Base-by-base conservation (phyloP, 345 rosid species). In the Populus alba region DNA sequence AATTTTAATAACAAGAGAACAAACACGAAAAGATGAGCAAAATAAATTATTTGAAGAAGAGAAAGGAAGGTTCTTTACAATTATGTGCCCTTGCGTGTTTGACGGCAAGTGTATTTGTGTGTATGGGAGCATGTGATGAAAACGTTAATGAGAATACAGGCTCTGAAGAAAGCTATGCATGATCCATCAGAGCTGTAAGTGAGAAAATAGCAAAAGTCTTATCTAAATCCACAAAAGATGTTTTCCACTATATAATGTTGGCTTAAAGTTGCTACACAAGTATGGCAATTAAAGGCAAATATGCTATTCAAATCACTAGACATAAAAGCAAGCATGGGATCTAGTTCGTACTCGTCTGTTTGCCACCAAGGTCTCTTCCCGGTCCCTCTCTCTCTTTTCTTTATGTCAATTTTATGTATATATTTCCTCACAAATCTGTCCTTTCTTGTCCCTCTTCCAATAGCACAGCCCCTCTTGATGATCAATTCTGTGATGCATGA, bases 241-340 rank as follows among this genome's bases (percentile, higher is more conserved):
- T 71, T 81, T 83, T 85, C 91, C 92, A 89, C 91, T 85, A 87
- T 11, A 57, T 63, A 75, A 86, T 88, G 89, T 87, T 85, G 90
- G 90, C 74, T 49, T 63, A 86, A 88, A 85, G 89, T 70, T 51
- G 83, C 81, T 12, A 74, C 82, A 83, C 6, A 41, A 16, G 79
- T 53, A 63, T 72, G 77, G 83, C 76, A 77, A 78, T 17, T 73
- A 75, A 83, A 81, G 47, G 82, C 80, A 78, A 61, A 80, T 80
- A 85, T 88, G 87, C 90, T 88, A 61, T 88, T 90, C 88, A 80
- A 78, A 83, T 90, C 91, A 77, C 65, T 53, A 61, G 79, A 87
- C 88, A 88, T 38, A 83, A 80, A 81, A 80, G 81, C 91, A 85
- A 76, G 71, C 79, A 75, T 83, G 88, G 88, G 87, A 81, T 88